Conservation (phyloP, 2,329 filamentous ascomycete genomes). For the Aspergillus oerlinghausenensis region DNA sequence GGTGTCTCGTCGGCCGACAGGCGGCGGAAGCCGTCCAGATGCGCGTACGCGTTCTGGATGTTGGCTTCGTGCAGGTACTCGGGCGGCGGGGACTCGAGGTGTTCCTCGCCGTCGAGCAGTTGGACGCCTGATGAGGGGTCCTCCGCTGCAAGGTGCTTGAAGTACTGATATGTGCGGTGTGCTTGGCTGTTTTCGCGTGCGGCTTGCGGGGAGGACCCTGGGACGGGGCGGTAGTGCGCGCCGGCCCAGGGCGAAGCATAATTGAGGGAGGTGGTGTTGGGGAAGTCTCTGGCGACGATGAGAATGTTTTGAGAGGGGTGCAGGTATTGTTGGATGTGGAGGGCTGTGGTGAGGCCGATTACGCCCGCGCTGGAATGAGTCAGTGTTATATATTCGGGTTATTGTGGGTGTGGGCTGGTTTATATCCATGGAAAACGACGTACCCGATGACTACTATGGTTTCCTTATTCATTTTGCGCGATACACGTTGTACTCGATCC, state of each 20-base stretch:
- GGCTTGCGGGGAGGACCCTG: conserved; percentile 33
- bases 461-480: conserved; percentile 7
- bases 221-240: conserved; percentile 45
- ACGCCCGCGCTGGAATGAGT: conserved; percentile 34
- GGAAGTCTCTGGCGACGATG: conserved; percentile 40
- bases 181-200: conserved; percentile 35
- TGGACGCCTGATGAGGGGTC: conserved; percentile 36
- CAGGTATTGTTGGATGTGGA: conserved; percentile 29
- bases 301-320: conserved; percentile 28
- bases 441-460: conserved; percentile 39
- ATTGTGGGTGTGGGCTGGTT: neutral
- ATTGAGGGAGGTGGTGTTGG: conserved; percentile 36
- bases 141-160: conserved; percentile 31
- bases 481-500: neutral
- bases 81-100: conserved; percentile 35
- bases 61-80: conserved; percentile 30
- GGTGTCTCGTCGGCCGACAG: conserved; percentile 29
- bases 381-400: conserved; percentile 4
- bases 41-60: conserved; percentile 26
- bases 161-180: conserved; percentile 33
- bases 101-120: conserved; percentile 38
- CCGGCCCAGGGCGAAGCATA: conserved; percentile 47
- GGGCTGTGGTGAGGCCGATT: conserved; percentile 36
- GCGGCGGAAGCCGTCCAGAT: conserved; percentile 33
- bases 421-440: neutral